Evolutionary conservation across 2,329 filamentous ascomycete genomes (phyloP), one percentile per base, ranked within the genome.

Genomic region (Malbranchea zuffiana): DNA sequence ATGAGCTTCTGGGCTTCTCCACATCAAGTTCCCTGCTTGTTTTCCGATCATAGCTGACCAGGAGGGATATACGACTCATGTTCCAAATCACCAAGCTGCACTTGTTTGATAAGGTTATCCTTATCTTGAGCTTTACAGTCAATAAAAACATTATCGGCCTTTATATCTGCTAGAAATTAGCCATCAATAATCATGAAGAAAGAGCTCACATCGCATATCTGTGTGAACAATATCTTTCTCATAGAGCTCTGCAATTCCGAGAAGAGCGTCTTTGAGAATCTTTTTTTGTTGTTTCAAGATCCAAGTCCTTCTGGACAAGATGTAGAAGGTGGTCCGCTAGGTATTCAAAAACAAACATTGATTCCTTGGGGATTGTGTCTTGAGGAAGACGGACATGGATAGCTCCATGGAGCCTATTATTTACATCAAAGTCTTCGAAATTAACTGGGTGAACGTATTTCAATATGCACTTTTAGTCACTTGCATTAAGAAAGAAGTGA

Each of bases 341-440:
- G 49, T 66, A 66, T 39, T 60, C 57, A 38, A 63, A 68, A 43
- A 65, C 59, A 43, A 68, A 67, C 53, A 67, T 63, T 18, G 56
- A 60, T 42, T 61, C 52, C 13, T 64, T 57, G 5, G 65, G 62
- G 42, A 67, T 54, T 29, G 57, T 61, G 46, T 68, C 65, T 28
- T 57, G 48, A 8, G 59, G 39, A 4, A 57, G 53, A 28, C 62
- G 56, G 21, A 39, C 28, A 33, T 47, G 25, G 25, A 13, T 11
- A 27, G 3, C 3, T n/a, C 34, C 32, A 20, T 26, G 32, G 15
- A 50, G 41, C 17, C 40, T 24, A 32, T 43, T 40, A 36, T 49
- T 45, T 26, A 47, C 21, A 25, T 37, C 39, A 24, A 36, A 26
- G 38, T 40, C 32, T 21, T 18, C 19, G 13, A 32, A 40, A 25